Base-by-base conservation (phyloP, 306 rosid genomes). In the Potentilla sterilis region DNA sequence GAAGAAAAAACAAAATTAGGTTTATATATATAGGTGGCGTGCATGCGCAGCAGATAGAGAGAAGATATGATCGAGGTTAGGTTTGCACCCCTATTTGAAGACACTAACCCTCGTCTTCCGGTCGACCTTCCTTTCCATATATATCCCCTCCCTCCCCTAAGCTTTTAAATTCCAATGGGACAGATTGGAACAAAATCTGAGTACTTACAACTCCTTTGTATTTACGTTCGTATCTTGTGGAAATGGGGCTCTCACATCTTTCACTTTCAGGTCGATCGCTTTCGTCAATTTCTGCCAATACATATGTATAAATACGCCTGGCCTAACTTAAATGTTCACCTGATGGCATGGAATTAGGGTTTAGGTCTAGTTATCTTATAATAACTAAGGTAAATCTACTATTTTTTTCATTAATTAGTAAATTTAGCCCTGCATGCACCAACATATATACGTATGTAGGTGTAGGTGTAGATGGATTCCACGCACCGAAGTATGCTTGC, bases 91-190 rank as follows among this genome's bases (percentile, higher is more conserved):
- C 78, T 84, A n/a, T 32, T 67, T 10, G 86, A 82, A 81, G 93
- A 93, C 97, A 93, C 74, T 70, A 83, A 82, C 88, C 96, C 98
- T 83, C 83, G 93, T 90, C 95, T 86, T 83, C 76, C 82, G 95
- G 96, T 28, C 28, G 90, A 81, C 70, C 76, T 73, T 49, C 47
- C 46, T 15, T 64, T 38, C 7, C 22, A 21, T n/a, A n/a, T n/a
- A n/a, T n/a, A n/a, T 34, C 4, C 9, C 40, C 2, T 28, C 14
- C 37, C 2, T 21, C 64, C 35, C 28, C 28, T 28, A 32, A 32
- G 38, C 19, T 61, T 61, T 61, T 61, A 13, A 61, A 61, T 61
- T 28, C 10, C 42, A 62, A 16, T 35, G 69, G 22, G 69, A 35
- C 69, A 64, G 69, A 64, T 64, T 37, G 69, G 69, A 64, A 37